Conservation (phyloP, 78 protist species). For the Dictyostelium intermedium region DNA sequence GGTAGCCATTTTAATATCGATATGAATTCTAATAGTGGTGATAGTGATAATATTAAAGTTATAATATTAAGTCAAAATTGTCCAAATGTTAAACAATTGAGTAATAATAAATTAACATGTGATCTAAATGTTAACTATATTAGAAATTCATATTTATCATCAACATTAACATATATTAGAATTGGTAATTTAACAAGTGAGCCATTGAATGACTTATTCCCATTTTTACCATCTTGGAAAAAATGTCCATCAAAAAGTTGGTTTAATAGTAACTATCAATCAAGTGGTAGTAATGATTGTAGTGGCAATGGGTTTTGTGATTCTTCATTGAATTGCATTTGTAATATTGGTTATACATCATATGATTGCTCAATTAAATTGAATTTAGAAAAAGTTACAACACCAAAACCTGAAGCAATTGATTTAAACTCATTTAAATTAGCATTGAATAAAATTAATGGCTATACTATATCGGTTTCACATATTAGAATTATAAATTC, state of each 20-base stretch:
- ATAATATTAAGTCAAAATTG: background rate
- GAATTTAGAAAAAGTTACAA: background rate
- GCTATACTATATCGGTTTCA: background rate
- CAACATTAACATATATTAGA: background rate
- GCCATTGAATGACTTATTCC: background rate
- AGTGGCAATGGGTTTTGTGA: constrained; percentile 2
- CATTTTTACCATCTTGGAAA: background rate
- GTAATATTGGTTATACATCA: background rate
- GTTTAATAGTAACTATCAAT: background rate
- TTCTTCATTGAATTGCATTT: background rate
- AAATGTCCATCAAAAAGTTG: background rate
- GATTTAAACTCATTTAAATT: background rate
- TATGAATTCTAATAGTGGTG: background rate
- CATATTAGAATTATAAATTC: background rate
- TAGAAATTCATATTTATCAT: background rate
- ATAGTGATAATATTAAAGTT: background rate
- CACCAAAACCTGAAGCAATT: background rate
- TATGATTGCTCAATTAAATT: constrained; percentile 3
- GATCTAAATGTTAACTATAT: background rate
- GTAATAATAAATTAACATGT: background rate
- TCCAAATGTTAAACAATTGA: background rate
- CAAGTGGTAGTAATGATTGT: background rate
- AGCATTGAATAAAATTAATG: background rate
- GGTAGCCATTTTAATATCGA: background rate
- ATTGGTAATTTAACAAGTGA: background rate